Base-by-base conservation (phyloP, 2,329 filamentous ascomycete species). In the Curvularia sp. region DNA sequence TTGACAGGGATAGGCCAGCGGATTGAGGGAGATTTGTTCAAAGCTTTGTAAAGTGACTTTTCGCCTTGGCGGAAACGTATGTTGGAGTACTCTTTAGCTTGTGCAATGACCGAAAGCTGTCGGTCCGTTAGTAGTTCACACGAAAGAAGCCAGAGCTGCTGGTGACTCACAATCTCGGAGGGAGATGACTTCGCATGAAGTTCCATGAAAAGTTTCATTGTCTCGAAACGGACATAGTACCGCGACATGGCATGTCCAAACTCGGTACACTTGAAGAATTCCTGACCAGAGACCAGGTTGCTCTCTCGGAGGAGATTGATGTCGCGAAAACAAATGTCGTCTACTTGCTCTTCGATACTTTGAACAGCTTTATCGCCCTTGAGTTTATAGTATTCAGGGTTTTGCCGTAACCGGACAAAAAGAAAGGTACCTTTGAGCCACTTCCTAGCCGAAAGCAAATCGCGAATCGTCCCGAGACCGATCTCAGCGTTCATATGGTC, bases 401-500 rank as follows among this genome's bases (percentile, higher is more conserved):
- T 92, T 49, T 87, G 82, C 59, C 85, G 84, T 50, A 96, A 81
- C 13, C 92, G 85, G 38, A 95, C 88, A 61, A 88, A 89, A 8
- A 96, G 80, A 67, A 96, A 96, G 0, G 92, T 95, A 1, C 91
- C 87, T 6, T 80, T 80, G 20, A 96, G 85, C 92, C 92, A 96
- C 60, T 80, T 83, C 61, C 88, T 88, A 10, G 92, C 92, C 0
- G 88, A 86, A 1, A 82, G 72, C 0, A 89, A 73, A 64, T 89
- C 84, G 5, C 79, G 84, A 53, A 96, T 87, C 0, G 90, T 93
- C 0, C 89, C 88, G 1, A 96, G 81, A 1, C 89, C 88, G 48
- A 94, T 89, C 70, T 96, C 92, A 1, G 92, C 92, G 69, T 96
- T 96, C 63, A 96, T 76, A 68, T 96, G 91, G 63, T 94, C 91